Base-by-base conservation (phyloP, 2,329 filamentous ascomycete genomes). In the Aspergillus flavus region DNA sequence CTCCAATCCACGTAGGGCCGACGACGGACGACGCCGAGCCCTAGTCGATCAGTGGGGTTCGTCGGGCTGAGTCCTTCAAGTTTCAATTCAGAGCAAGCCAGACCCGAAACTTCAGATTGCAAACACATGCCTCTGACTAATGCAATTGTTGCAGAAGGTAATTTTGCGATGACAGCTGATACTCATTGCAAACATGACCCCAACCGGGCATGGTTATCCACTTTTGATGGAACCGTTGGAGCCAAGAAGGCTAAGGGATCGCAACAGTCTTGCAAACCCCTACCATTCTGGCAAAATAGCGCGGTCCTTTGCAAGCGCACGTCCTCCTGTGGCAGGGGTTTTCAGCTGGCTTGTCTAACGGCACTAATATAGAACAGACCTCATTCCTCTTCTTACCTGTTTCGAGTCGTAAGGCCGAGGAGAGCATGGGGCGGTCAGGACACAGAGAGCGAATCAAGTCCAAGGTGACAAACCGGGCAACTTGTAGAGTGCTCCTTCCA, bases 1-100 rank as follows among this genome's bases (percentile, higher is more conserved):
- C 63, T 52, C 26, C 58, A 59, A 41, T 50, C 39, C 34, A 34
- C 59, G 48, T 63, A 63, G 62, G 64, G 59, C 59, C 43, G 48
- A 54, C 46, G 43, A 54, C 64, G 64, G 62, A 64, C 62, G 62
- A 64, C 58, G 50, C 64, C 64, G 62, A 66, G 52, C 53, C 36
- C 60, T 64, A 64, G 62, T 60, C 60, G 60, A 64, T 66, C 62
- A 62, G 63, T 64, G 63, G 63, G 61, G 63, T 57, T 21, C 23
- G 30, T 58, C 57, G 61, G 45, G 57, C 61, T 64, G 63, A 64
- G 39, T 57, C 45, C 57, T 45, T 43, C 56, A 54, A 30, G 34
- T 54, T 52, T 43, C n/a, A 41, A 28, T 55, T 52, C 36, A 61
- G 26, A 56, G n/a, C 34, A 43, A 54, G 30, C 26, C 23, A 30